phyloP scores from a whole-genome alignment of 2,329 filamentous ascomycete species.

The Fusarium sambucinum region DNA sequence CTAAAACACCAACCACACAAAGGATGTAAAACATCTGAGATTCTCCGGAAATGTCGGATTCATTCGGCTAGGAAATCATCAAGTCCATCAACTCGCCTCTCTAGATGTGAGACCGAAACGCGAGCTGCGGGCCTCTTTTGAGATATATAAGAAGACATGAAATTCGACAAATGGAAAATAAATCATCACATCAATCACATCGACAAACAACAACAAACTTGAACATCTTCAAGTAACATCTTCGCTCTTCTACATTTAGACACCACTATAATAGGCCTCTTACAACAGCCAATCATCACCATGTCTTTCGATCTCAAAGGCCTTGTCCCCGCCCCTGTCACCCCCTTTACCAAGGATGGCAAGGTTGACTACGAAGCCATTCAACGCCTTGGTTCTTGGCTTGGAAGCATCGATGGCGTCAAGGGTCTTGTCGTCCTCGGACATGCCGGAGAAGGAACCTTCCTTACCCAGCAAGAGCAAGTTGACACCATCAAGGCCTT shows the following conservation, averaged over 20 bases:
- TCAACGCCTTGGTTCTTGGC: constrained; percentile 65
- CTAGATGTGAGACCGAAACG: constrained; percentile 10
- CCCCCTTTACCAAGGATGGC: constrained; percentile 62
- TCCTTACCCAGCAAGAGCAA: constrained; percentile 64
- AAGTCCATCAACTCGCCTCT: constrained; percentile 5
- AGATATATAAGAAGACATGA: constrained; percentile 25
- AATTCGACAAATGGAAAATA: not conserved
- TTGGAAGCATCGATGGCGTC: constrained; percentile 63
- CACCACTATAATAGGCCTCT: not conserved
- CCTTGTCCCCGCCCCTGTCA: constrained; percentile 64
- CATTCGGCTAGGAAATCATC: not conserved
- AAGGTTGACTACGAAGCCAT: constrained; percentile 64
- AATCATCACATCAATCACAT: constrained; percentile 13
- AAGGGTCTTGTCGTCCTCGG: constrained; percentile 66
- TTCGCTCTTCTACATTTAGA: not conserved
- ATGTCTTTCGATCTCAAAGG: constrained; percentile 61
- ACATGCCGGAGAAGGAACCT: constrained; percentile 67
- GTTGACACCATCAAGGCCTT: constrained; percentile 63
- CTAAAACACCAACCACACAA: rapidly evolving
- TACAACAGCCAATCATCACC: constrained; percentile 11
- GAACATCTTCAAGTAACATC: not conserved
- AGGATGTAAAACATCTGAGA: rapidly evolving
- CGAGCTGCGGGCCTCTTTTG: not conserved
- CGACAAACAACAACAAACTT: constrained; percentile 7
- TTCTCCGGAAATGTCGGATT: constrained; percentile 16